These are phyloP conservation scores for Xylaria sp. DNA, from an alignment of 2,329 filamentous ascomycete genomes.

Conservation along the genomic window DNA sequence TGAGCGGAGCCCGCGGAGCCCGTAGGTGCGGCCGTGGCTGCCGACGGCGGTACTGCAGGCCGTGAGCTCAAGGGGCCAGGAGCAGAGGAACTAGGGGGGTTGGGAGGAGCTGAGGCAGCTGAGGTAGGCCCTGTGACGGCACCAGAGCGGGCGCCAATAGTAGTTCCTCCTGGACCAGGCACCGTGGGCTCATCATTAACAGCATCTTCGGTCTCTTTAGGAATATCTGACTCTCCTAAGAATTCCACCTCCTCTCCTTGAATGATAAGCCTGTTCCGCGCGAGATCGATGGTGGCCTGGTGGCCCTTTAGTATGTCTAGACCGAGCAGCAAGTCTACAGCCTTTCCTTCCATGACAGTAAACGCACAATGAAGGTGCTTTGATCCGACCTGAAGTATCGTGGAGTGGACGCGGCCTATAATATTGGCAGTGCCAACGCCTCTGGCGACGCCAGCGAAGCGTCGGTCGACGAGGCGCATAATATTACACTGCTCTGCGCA, in stretches of 20 bases:
- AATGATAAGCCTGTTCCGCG: slow-evolving; percentile 85
- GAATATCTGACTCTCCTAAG: slow-evolving; percentile 91
- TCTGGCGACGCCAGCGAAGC: slow-evolving; percentile 90
- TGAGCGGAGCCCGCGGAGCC: slow-evolving; percentile 45
- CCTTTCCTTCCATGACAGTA: slow-evolving; percentile 99
- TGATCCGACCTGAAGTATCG: slow-evolving; percentile 91
- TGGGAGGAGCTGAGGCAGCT: slow-evolving; percentile 45
- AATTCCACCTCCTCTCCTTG: slow-evolving; percentile 90
- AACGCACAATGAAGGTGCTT: slow-evolving; percentile 93
- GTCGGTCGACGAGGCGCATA: slow-evolving; percentile 92
- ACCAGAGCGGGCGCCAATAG: slow-evolving; percentile 85
- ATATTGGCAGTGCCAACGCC: slow-evolving; percentile 96
- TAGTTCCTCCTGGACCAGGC: slow-evolving; percentile 85
- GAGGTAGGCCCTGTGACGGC: slow-evolving; percentile 69
- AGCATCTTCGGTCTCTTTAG: slow-evolving; percentile 80
- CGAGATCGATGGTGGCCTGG: slow-evolving; percentile 90
- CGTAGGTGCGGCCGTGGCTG: slow-evolving; percentile 22
- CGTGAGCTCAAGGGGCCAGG: slow-evolving; percentile 46
- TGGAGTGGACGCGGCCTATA: slow-evolving; percentile 92
- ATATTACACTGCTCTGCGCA: slow-evolving; percentile 94
- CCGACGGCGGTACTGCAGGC: slow-evolving; percentile 42
- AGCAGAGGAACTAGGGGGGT: slow-evolving; percentile 44
- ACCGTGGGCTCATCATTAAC: slow-evolving; percentile 84
- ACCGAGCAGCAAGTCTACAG: slow-evolving; percentile 91
- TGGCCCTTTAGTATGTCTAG: slow-evolving; percentile 97